A percentile compares a stretch with the other conserved stretches of the same genome.
Conservation (phyloP, 2,329 filamentous ascomycete species). For the Thielaviopsis euricoi region DNA sequence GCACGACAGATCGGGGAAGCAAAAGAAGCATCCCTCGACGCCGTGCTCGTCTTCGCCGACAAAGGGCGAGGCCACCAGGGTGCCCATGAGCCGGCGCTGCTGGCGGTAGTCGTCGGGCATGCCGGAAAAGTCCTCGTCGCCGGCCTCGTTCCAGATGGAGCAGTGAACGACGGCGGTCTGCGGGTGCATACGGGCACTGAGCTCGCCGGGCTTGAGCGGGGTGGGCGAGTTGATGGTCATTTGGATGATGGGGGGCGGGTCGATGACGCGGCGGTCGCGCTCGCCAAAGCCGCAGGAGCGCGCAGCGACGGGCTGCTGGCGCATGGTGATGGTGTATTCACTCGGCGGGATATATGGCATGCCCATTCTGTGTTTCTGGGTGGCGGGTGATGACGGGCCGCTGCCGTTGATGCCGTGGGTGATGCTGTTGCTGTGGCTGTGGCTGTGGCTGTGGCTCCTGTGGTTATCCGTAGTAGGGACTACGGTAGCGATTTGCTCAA, state of each 20-base stretch:
- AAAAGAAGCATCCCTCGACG: conserved; percentile 67
- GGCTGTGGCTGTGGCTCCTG: neutral
- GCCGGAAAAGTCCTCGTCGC: conserved; percentile 48
- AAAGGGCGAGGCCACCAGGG: conserved; percentile 60
- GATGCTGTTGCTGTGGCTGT: too few relatives aligned
- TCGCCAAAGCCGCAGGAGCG: conserved; percentile 73
- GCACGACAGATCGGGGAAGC: conserved; percentile 68
- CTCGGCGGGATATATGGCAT: neutral
- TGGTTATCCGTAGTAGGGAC: too few relatives aligned
- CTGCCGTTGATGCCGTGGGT: neutral
- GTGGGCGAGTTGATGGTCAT: conserved; percentile 43
- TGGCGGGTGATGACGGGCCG: neutral
- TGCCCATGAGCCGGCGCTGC: conserved; percentile 64
- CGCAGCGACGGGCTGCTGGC: conserved; percentile 64
- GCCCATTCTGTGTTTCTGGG: neutral
- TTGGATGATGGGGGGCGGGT: conserved; percentile 70
- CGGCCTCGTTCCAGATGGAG: conserved; percentile 55
- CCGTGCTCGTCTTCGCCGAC: conserved; percentile 59
- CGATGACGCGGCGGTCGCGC: conserved; percentile 64
- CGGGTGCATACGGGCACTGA: conserved; percentile 34
- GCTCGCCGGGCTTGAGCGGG: conserved; percentile 34
- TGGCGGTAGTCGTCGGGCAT: conserved; percentile 57
- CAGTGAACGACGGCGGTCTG: conserved; percentile 60
- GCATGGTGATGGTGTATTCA: conserved; percentile 38
- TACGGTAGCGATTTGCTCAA: too few relatives aligned